Percentiles rank a stretch among this genome's conserved stretches.
Conservation (phyloP, 352 stramenopile species). For the Chrysophaeum taylorii region DNA sequence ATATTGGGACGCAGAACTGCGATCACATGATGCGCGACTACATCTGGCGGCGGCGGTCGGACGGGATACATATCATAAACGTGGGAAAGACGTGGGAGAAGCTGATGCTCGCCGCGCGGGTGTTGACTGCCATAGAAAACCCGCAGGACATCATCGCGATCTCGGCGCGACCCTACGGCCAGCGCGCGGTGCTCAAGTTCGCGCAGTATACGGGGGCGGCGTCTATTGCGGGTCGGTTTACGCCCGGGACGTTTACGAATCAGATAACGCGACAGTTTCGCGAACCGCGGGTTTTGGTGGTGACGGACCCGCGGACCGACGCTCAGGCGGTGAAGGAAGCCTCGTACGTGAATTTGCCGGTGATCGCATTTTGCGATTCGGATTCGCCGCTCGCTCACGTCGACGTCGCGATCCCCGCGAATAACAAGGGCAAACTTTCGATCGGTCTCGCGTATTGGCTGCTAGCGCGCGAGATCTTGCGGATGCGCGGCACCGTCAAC, state of each 20-base stretch:
- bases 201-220: conserved; percentile 95
- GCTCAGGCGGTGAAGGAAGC: conserved; percentile 88
- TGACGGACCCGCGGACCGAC: conserved; percentile 97
- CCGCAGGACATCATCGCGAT: conserved; percentile 98
- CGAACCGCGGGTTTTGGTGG: conserved; percentile 96
- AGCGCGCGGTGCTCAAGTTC: conserved; percentile 99
- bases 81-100: conserved; percentile 99
- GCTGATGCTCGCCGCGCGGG: conserved; percentile 94
- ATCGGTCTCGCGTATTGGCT: conserved; percentile 99
- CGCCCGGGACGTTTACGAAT: conserved; percentile 99
- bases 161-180: conserved; percentile 93
- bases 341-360: conserved; percentile 97
- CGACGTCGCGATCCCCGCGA: conserved; percentile 97
- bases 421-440: conserved; percentile 99
- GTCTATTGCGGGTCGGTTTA: conserved; percentile 97
- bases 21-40: conserved; percentile 98
- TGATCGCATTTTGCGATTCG: conserved; percentile 98
- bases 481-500: conserved; percentile 89
- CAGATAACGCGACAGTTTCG: conserved; percentile 99
- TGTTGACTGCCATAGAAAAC: conserved; percentile 99
- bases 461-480: conserved; percentile 93
- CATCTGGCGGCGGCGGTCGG: conserved; percentile 97
- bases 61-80: conserved; percentile 99
- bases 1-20: conserved; percentile 98
- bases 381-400: conserved; percentile 98